These are phyloP conservation scores for Malus sieversii DNA, from an alignment of 306 rosid species.

Conservation along the genomic window DNA sequence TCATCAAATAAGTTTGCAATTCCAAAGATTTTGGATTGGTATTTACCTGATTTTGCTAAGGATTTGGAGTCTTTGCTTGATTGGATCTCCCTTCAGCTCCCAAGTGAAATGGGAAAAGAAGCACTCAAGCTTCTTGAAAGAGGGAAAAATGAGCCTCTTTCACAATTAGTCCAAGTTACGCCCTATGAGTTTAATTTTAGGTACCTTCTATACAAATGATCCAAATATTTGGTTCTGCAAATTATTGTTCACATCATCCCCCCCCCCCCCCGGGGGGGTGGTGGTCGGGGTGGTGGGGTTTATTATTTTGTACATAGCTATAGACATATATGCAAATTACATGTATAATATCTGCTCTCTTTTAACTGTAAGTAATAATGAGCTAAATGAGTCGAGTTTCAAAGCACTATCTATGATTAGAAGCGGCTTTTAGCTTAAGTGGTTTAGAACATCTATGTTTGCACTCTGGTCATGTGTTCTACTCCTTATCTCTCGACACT, in stretches of 20 bases:
- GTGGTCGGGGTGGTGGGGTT: neutral
- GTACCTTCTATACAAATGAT: constrained; percentile 64
- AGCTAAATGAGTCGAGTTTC: neutral
- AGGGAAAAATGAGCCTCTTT: constrained; percentile 43
- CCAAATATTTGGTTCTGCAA: neutral
- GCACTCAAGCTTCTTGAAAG: constrained; percentile 65
- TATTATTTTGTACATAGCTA: constrained; percentile 40
- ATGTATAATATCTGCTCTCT: constrained; percentile 11
- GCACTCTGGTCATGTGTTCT: neutral
- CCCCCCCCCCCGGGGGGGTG: too few species aligned
- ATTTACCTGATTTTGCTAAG: constrained; percentile 78
- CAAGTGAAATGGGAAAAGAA: constrained; percentile 78
- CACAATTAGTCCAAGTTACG: constrained; percentile 68
- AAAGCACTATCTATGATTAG: neutral
- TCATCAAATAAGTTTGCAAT: constrained; percentile 55
- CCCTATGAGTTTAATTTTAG: constrained; percentile 92
- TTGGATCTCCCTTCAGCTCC: constrained; percentile 92
- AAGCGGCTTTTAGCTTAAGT: neutral
- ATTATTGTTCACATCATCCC: neutral
- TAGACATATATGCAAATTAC: constrained; percentile 1
- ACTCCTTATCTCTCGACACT: neutral
- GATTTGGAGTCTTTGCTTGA: constrained; percentile 85
- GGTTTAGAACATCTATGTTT: neutral
- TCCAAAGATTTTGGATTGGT: constrained; percentile 87
- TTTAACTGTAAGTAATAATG: constrained; percentile 14